These are phyloP conservation scores for Eimeria falciformis DNA, from an alignment of 169 alveolate genomes.

Conservation along the genomic window DNA sequence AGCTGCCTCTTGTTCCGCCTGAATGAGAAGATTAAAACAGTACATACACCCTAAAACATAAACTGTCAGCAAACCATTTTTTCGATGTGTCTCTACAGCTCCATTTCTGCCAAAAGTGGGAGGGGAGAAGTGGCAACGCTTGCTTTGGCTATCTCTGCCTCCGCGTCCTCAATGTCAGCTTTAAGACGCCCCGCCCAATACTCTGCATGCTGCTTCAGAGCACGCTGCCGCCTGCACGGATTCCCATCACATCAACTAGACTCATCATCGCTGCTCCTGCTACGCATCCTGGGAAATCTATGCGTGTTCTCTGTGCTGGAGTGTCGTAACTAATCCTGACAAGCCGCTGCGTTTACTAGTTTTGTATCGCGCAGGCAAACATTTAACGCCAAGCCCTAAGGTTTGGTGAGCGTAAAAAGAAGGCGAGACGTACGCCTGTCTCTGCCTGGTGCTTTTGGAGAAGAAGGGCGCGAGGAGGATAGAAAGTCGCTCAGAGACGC, in stretches of 20 bases:
- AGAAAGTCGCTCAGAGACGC: slow-evolving; percentile 20
- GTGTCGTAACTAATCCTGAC: too few relatives aligned
- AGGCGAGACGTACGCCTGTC: slow-evolving; percentile 4
- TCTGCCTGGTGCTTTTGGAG: background rate
- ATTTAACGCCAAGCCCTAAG: slow-evolving; percentile 8
- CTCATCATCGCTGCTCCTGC: background rate
- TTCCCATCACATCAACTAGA: background rate
- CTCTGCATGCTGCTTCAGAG: slow-evolving; percentile 59
- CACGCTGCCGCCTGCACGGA: slow-evolving; percentile 28
- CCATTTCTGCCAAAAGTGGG: too few relatives aligned
- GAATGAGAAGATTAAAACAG: background rate
- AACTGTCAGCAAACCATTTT: too few relatives aligned
- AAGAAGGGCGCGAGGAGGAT: slow-evolving; percentile 20
- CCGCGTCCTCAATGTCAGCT: slow-evolving; percentile 67
- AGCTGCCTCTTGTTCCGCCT: slow-evolving; percentile 1
- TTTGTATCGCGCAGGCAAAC: background rate
- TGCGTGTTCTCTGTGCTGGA: too few relatives aligned
- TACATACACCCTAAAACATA: background rate
- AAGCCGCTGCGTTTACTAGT: too few relatives aligned
- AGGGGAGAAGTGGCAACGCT: background rate
- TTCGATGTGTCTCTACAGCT: too few relatives aligned
- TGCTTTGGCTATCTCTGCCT: slow-evolving; percentile 44
- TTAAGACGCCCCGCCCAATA: slow-evolving; percentile 74
- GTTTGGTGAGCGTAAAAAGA: background rate
- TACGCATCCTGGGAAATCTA: too few relatives aligned